Base-by-base conservation (phyloP, 371 early-diverging fungal genomes). In the Fennellomyces sp. region DNA sequence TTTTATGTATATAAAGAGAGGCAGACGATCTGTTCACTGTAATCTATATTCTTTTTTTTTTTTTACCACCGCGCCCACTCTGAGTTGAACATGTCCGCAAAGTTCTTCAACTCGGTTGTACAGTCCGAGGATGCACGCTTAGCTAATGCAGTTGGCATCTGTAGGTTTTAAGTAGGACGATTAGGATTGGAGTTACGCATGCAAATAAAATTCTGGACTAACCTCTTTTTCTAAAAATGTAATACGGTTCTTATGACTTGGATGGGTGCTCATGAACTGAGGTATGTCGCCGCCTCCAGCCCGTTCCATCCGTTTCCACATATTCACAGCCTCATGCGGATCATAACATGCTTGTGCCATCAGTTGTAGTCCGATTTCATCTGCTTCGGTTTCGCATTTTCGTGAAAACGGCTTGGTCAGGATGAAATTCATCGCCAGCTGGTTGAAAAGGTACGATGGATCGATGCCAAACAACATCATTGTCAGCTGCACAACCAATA, bases 271-370 rank as follows among this genome's bases (percentile, higher is more conserved):
- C 56, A 94, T 64, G 63, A 93, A 94, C 65, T 91, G 88, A 6
- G 86, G 80, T 26, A 72, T 38, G 6, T 63, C 58, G 13, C 53
- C 56, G 2, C 45, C 63, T 27, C 66, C 50, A 59, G 75, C 7
- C 30, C 62, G 8, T 64, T 71, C 85, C 84, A 81, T 85, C 8
- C 85, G 67, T 61, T 70, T 62, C 90, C 88, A 91, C 53, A 90
- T 75, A 25, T 69, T 66, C 0, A 88, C 73, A 5, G 95, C 93
- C 58, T 90, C 89, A 8, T 65, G 63, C 0, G 98, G 97, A 61
- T 97, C 86, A 69, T 90, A 97, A 64, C 98, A 97, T 17, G 97
- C 98, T 59, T 88, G 86, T 2, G 96, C 88, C 93, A 96, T 95
- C 17, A 97, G 69, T 51, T 82, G 70, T 28, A 97, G 70, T 0